phyloP scores from a whole-genome alignment of 75 land plant genomes.

The Cryptomeria japonica region DNA sequence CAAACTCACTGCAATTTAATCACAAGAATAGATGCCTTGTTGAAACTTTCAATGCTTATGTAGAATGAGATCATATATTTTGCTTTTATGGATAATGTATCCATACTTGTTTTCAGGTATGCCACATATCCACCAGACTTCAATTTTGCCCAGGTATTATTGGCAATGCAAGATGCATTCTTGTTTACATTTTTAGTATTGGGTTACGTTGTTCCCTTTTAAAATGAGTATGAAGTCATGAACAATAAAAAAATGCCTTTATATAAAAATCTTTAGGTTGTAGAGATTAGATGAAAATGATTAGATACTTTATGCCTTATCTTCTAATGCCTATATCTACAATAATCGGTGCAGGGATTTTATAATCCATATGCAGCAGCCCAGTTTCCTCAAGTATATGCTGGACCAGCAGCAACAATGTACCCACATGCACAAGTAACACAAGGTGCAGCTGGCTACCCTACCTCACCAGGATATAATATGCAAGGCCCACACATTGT shows the following conservation, averaged over 20 bases:
- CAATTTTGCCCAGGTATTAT: conserved; percentile 14
- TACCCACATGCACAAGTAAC: conserved; percentile 5
- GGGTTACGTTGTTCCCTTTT: neutral
- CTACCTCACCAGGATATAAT: conserved; percentile 13
- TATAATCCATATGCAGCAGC: conserved; percentile 14
- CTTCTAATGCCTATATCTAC: neutral
- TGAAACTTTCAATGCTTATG: neutral
- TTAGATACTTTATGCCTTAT: neutral
- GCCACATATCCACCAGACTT: conserved; percentile 4
- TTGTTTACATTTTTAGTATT: neutral
- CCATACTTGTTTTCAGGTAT: neutral
- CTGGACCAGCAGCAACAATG: conserved; percentile 9
- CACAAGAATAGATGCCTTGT: neutral
- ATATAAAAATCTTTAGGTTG: neutral
- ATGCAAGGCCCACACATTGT: conserved; percentile 11
- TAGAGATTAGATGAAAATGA: neutral
- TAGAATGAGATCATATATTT: neutral
- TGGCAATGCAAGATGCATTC: neutral
- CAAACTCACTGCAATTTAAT: neutral
- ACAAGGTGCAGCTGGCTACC: conserved; percentile 6
- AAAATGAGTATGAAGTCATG: too few relatives aligned
- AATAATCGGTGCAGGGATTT: neutral
- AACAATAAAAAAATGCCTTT: neutral
- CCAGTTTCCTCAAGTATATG: conserved; percentile 12
- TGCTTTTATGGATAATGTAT: neutral